A percentile compares a stretch with the other conserved stretches of the same genome.
Evolutionary conservation across 495 filamentous ascomycete genomes (phyloP).

Genomic region (Penicillium paradoxum): DNA sequence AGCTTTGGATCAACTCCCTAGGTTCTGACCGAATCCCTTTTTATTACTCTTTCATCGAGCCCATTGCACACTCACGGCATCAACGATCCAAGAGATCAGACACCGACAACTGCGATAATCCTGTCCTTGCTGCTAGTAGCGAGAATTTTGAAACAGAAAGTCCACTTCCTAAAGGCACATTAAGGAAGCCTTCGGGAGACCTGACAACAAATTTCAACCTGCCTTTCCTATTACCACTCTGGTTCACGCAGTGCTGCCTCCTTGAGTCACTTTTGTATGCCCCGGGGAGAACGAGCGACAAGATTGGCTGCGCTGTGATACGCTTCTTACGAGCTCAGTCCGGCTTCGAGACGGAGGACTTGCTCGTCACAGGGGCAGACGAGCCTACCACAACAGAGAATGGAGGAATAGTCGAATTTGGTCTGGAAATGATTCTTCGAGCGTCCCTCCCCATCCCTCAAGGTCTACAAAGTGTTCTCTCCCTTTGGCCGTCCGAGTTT

Average conservation of each 20-base stretch:
- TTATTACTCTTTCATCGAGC: too few relatives aligned
- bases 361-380: conserved; percentile 28
- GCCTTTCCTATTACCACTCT: too few relatives aligned
- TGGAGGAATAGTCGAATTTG: conserved; percentile 27
- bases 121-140: too few relatives aligned
- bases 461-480: conserved; percentile 16
- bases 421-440: conserved; percentile 26
- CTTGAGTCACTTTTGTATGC: conserved; percentile 27
- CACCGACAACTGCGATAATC: too few relatives aligned
- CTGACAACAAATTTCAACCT: too few relatives aligned
- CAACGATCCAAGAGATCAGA: too few relatives aligned
- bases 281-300: conserved; percentile 22
- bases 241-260: conserved; percentile 34
- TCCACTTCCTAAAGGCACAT: too few relatives aligned
- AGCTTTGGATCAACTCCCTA: conserved; percentile 34
- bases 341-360: conserved; percentile 27
- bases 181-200: too few relatives aligned
- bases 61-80: too few relatives aligned
- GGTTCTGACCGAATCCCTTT: background rate
- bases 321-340: conserved; percentile 32
- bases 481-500: conserved; percentile 23
- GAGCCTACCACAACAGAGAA: conserved; percentile 18
- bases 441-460: conserved; percentile 14
- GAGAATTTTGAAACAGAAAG: too few relatives aligned
- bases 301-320: conserved; percentile 22